Evolutionary conservation across 2,329 filamentous ascomycete species (phyloP).

Genomic region (Diaporthe citrichinensis): DNA sequence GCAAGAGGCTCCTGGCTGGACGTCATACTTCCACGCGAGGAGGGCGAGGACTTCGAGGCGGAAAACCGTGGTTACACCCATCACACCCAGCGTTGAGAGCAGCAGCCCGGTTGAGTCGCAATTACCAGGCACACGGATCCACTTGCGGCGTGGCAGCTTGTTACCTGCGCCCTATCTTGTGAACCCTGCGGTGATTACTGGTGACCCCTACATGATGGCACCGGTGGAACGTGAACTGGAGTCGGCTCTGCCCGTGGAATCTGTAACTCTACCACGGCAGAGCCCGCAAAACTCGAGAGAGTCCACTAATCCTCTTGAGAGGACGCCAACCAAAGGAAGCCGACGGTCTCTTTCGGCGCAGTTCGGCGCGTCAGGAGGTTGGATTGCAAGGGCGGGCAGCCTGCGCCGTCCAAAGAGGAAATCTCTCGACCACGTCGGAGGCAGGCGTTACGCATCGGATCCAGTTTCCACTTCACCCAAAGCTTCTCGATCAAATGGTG

Average conservation of each 20-base stretch:
- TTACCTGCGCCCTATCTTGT: slow-evolving; percentile 54
- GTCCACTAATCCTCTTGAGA: slow-evolving; percentile 50
- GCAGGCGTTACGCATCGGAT: slow-evolving; percentile 68
- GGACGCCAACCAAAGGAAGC: slow-evolving; percentile 60
- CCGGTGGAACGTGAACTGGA: slow-evolving; percentile 36
- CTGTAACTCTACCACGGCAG: slow-evolving; percentile 29
- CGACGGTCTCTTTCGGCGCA: slow-evolving; percentile 72
- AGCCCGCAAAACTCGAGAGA: slow-evolving; percentile 34
- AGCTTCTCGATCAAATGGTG: slow-evolving; percentile 43
- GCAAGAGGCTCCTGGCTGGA: slow-evolving; percentile 57
- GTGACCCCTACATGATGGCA: slow-evolving; percentile 34
- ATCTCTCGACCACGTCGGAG: slow-evolving; percentile 57
- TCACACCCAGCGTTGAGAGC: slow-evolving; percentile 46
- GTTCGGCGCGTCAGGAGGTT: slow-evolving; percentile 68
- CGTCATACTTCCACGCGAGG: slow-evolving; percentile 70
- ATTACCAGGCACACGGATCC: slow-evolving; percentile 51
- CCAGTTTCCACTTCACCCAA: slow-evolving; percentile 56
- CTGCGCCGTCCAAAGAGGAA: slow-evolving; percentile 68
- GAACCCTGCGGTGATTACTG: slow-evolving; percentile 48
- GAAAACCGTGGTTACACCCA: slow-evolving; percentile 41
- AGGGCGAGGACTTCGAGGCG: slow-evolving; percentile 50
- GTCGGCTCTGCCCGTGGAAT: slow-evolving; percentile 30
- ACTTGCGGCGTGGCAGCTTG: slow-evolving; percentile 45
- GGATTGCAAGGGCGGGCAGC: slow-evolving; percentile 71
- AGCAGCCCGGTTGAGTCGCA: slow-evolving; percentile 51